Evolutionary conservation across 768 basidiomycete genomes (phyloP), one percentile per base, ranked within the genome.

Genomic region (Mycena venus): DNA sequence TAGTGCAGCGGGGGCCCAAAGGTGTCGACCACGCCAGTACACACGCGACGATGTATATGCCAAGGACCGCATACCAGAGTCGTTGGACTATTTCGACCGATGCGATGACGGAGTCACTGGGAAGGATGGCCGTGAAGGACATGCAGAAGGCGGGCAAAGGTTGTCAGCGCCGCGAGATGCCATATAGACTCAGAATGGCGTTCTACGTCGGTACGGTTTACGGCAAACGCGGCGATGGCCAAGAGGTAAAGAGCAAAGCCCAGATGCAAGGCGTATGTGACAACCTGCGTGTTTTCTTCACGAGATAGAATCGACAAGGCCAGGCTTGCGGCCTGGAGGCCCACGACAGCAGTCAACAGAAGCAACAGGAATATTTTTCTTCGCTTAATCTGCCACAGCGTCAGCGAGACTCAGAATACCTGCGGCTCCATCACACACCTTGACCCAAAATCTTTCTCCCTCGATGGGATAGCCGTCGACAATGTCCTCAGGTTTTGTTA

Each of bases 1-100:
- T 91, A 95, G 79, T 95, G 90, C 7, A 97, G 85, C 11, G 87
- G 84, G 97, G 97, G 0, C 96, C 96, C 42, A 89, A 86, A 3
- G 93, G 94, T 2, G 92, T 93, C n/a, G 92, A 86, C 47, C 86
- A 82, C 10, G 82, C 81, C 11, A 84, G 59, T 40, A 84, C 69
- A 68, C 84, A 85, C 2, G 87, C 83, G 21, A 90, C 42, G 29
- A 83, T 79, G 76, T 92, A 93, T 23, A 93, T 79, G 7, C 77
- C 85, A 19, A 93, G 78, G 11, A 87, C 84, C 3, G 87, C 81
- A 65, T 91, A 90, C 91, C 91, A 93, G 7, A 93, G 78, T 73
- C 77, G 60, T 36, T 75, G 76, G 3, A 76, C 80, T 23, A 74
- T 74, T 55, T 74, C 76, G 34, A 80, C 79, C 10, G 83, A 66